These are phyloP conservation scores for Lodderomyces oxycetoniae DNA, from an alignment of 1,139 yeast species.

Conservation along the genomic window DNA sequence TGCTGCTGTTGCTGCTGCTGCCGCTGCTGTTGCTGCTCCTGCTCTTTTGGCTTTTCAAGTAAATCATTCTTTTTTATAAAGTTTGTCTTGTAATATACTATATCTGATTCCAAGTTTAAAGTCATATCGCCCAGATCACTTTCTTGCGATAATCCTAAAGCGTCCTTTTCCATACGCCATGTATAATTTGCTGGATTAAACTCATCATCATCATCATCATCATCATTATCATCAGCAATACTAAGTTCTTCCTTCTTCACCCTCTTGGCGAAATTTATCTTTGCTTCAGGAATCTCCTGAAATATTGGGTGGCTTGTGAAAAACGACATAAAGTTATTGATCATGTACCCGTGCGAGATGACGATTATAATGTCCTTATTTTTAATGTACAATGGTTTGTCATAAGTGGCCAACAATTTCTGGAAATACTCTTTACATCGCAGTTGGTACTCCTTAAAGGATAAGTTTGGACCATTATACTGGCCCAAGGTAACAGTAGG, in stretches of 20 bases:
- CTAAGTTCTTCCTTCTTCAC: slow-evolving; percentile 12
- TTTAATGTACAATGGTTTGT: slow-evolving; percentile 31
- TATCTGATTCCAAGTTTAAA: slow-evolving; percentile 40
- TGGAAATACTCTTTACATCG: slow-evolving; percentile 41
- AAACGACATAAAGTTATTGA: slow-evolving; percentile 37
- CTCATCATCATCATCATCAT: slow-evolving; percentile 13
- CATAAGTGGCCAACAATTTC: slow-evolving; percentile 43
- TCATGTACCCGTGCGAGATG: slow-evolving; percentile 42
- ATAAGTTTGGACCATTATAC: slow-evolving; percentile 43
- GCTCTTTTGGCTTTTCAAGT: slow-evolving; percentile 12
- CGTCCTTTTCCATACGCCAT: slow-evolving; percentile 36
- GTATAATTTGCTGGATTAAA: slow-evolving; percentile 19
- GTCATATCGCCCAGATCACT: slow-evolving; percentile 27
- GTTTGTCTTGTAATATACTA: slow-evolving; percentile 44
- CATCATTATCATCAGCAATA: neutral
- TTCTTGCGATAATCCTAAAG: slow-evolving; percentile 29
- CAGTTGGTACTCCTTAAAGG: slow-evolving; percentile 39
- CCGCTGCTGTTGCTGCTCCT: slow-evolving; percentile 2
- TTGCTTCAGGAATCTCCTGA: slow-evolving; percentile 44
- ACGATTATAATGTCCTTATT: slow-evolving; percentile 38
- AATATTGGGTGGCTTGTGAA: slow-evolving; percentile 45
- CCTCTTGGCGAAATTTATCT: slow-evolving; percentile 32
- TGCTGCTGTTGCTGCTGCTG: too few relatives aligned
- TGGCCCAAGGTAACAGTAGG: slow-evolving; percentile 46
- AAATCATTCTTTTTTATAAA: slow-evolving; percentile 39